Conservation (phyloP, 257 asterid genomes). For the Paulownia fortunei region DNA sequence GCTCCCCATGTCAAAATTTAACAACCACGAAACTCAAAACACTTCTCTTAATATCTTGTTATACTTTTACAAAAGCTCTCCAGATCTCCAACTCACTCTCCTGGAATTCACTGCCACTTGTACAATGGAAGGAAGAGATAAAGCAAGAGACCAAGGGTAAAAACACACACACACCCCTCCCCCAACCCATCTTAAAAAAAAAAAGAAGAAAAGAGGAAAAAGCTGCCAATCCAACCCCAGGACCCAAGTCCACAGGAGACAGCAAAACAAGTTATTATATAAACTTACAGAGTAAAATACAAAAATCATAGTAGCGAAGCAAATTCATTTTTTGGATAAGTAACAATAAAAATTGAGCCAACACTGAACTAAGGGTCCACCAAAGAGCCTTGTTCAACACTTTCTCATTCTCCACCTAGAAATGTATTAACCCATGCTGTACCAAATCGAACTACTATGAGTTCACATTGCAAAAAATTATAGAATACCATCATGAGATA, state of each 20-base stretch:
- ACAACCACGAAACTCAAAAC: neutral
- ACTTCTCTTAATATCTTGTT: neutral
- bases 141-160: no score
- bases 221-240: no score
- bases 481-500: neutral
- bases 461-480: neutral
- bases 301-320: neutral
- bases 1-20: neutral
- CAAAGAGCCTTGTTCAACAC: neutral
- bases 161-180: no score
- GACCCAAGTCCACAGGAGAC: no score
- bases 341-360: neutral
- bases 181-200: no score
- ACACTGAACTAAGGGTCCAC: neutral
- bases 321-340: neutral
- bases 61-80: neutral
- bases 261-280: no score
- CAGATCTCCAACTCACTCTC: no score
- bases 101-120: no score
- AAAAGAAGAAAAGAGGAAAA: no score
- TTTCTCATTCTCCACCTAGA: neutral
- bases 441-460: neutral
- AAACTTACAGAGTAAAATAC: no score
- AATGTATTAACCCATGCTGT: neutral
- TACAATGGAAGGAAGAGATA: no score